Evolutionary conservation across 2,329 filamentous ascomycete species (phyloP).

Genomic region (Knoxdaviesia proteae): DNA sequence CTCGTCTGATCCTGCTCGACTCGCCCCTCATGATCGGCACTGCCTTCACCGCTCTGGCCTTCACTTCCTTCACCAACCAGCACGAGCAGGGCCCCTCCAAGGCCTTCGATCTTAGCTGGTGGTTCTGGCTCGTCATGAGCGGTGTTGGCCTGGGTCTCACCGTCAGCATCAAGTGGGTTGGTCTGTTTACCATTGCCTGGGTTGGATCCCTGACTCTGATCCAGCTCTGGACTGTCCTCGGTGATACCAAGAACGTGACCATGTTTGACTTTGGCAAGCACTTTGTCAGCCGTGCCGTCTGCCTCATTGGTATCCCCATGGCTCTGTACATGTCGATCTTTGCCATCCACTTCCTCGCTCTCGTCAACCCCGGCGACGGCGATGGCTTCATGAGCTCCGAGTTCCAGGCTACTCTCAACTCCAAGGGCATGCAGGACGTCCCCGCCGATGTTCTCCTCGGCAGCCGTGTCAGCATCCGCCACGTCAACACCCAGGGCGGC

Average conservation of each 20-base stretch:
- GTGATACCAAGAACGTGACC: constrained; percentile 70
- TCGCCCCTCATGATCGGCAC: constrained; percentile 88
- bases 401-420: constrained; percentile 93
- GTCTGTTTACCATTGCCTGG: constrained; percentile 96
- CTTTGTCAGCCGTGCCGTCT: constrained; percentile 76
- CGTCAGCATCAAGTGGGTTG: constrained; percentile 95
- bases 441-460: constrained; percentile 82
- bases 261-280: constrained; percentile 81
- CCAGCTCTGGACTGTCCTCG: constrained; percentile 88
- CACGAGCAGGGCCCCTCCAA: constrained; percentile 79
- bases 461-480: constrained; percentile 67
- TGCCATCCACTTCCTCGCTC: constrained; percentile 81
- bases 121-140: constrained; percentile 87
- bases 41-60: constrained; percentile 73
- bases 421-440: constrained; percentile 88
- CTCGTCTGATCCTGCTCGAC: constrained; percentile 85
- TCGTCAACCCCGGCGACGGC: constrained; percentile 86
- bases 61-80: constrained; percentile 87
- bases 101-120: constrained; percentile 81
- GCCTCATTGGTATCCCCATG: constrained; percentile 70
- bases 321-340: constrained; percentile 96
- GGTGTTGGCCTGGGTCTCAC: constrained; percentile 79
- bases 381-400: constrained; percentile 99
- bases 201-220: constrained; percentile 76
- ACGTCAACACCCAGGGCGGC: constrained; percentile 92